These are phyloP conservation scores for Paramecium biaurelia DNA, from an alignment of 73 alveolate species.

Conservation along the genomic window DNA sequence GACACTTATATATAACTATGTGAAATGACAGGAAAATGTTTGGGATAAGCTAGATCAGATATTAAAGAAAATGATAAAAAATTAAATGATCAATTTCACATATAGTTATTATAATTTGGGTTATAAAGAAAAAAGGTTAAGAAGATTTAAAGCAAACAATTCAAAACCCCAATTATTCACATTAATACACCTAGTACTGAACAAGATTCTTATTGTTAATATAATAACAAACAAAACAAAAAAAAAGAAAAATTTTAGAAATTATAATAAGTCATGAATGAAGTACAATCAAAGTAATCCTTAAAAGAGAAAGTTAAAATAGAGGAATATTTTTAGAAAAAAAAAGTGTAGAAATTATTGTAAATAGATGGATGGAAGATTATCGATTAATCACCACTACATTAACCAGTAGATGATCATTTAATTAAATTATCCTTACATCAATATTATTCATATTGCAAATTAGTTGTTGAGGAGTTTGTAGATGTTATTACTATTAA, in stretches of 20 bases:
- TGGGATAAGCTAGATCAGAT: not conserved
- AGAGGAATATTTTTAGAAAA: not conserved
- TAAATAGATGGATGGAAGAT: not conserved
- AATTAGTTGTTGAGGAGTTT: not conserved
- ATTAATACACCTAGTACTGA: not conserved
- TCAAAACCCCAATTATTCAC: not conserved
- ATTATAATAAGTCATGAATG: not conserved
- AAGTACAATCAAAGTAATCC: not conserved
- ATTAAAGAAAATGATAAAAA: not conserved
- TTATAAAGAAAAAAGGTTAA: not conserved
- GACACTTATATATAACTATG: not conserved
- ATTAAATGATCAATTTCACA: not conserved
- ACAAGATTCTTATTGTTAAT: not conserved
- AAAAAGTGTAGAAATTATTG: not conserved
- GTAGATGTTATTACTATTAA: not conserved
- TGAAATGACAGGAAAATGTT: not conserved
- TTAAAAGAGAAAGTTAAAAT: not conserved
- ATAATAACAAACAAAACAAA: not conserved
- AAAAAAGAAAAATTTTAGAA: not conserved
- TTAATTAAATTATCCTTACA: not conserved
- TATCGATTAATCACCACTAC: not conserved
- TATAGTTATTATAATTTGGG: not conserved
- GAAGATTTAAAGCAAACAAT: not conserved
- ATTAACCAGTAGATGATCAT: not conserved
- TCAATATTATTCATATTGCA: not conserved